Evolutionary conservation across 371 early-diverging fungal species (phyloP).

Genomic region (Mucor racemosus): DNA sequence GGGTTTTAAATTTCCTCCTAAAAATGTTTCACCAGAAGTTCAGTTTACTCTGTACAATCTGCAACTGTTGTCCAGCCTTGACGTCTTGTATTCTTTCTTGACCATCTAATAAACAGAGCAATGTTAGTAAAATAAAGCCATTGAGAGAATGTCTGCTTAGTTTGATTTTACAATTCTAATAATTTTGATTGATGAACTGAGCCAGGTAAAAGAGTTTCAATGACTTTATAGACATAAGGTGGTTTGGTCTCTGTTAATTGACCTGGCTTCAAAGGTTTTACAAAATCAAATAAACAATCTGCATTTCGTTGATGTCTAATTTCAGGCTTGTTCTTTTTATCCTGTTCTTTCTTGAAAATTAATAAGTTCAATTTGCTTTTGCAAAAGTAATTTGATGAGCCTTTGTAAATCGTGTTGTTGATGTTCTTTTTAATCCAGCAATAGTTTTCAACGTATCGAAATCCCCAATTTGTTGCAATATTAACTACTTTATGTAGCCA

Average conservation of each 20-base stretch:
- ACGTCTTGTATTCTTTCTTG: constrained; percentile 46
- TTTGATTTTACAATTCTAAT: constrained; percentile 69
- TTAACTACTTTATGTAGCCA: constrained; percentile 78
- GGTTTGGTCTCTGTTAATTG: constrained; percentile 79
- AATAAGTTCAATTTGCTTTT: constrained; percentile 86
- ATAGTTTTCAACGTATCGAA: constrained; percentile 94
- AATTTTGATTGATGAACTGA: constrained; percentile 74
- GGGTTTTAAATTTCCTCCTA: constrained; percentile 6
- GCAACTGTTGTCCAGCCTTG: constrained; percentile 60
- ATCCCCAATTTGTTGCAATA: constrained; percentile 80
- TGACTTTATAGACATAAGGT: constrained; percentile 78
- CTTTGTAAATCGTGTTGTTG: constrained; percentile 80
- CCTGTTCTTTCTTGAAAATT: constrained; percentile 87
- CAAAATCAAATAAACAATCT: constrained; percentile 92
- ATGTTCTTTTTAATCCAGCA: constrained; percentile 88
- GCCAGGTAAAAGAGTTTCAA: constrained; percentile 87
- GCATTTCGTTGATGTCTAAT: constrained; percentile 92
- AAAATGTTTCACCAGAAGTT: constrained; percentile 3
- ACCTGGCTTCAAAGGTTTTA: constrained; percentile 69
- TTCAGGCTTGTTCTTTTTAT: constrained; percentile 63
- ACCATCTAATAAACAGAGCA: constrained; percentile 47
- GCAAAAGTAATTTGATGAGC: constrained; percentile 73
- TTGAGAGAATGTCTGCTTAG: too few relatives aligned
- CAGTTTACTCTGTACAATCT: constrained; percentile 12
- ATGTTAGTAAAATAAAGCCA: too few relatives aligned